These are phyloP conservation scores for Phyllosticta paracitricarpa DNA, from an alignment of 2,329 filamentous ascomycete genomes.

Conservation along the genomic window DNA sequence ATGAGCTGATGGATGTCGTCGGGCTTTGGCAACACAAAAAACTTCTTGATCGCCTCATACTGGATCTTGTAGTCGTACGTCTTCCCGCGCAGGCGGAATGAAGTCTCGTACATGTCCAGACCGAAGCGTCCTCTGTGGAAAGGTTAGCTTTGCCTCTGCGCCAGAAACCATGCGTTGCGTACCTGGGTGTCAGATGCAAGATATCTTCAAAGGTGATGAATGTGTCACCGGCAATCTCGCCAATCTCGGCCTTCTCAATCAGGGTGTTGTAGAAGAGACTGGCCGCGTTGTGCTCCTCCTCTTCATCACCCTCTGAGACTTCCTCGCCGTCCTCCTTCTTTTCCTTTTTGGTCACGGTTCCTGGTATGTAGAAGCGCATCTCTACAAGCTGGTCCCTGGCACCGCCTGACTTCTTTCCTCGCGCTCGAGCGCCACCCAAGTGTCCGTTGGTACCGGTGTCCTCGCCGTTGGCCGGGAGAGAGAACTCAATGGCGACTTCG, in stretches of 20 bases:
- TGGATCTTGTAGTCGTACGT: constrained; percentile 99
- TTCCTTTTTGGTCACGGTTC: constrained; percentile 61
- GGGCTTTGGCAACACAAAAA: constrained; percentile 97
- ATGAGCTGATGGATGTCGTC: constrained; percentile 95
- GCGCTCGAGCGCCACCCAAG: constrained; percentile 61
- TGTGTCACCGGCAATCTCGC: constrained; percentile 95
- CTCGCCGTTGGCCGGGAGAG: constrained; percentile 59
- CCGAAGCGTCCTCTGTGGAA: constrained; percentile 83
- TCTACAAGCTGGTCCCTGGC: constrained; percentile 90
- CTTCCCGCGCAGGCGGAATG: constrained; percentile 93
- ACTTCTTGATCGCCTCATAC: constrained; percentile 96
- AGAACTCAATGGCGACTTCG: constrained; percentile 92
- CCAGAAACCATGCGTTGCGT: constrained; percentile 19
- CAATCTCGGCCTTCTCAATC: constrained; percentile 98
- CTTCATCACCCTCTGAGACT: constrained; percentile 46
- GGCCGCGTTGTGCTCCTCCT: constrained; percentile 86
- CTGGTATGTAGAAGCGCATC: constrained; percentile 98
- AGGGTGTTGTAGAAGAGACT: constrained; percentile 97
- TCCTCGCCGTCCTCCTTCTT: constrained; percentile 65
- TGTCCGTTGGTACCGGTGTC: constrained; percentile 65
- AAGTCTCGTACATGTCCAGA: constrained; percentile 98
- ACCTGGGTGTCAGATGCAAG: constrained; percentile 90
- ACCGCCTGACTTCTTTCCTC: constrained; percentile 81
- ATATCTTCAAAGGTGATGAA: constrained; percentile 96
- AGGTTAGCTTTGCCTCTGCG: constrained; percentile 17